These are phyloP conservation scores for Spiraea crenata DNA, from an alignment of 331 rosid species.

Conservation along the genomic window DNA sequence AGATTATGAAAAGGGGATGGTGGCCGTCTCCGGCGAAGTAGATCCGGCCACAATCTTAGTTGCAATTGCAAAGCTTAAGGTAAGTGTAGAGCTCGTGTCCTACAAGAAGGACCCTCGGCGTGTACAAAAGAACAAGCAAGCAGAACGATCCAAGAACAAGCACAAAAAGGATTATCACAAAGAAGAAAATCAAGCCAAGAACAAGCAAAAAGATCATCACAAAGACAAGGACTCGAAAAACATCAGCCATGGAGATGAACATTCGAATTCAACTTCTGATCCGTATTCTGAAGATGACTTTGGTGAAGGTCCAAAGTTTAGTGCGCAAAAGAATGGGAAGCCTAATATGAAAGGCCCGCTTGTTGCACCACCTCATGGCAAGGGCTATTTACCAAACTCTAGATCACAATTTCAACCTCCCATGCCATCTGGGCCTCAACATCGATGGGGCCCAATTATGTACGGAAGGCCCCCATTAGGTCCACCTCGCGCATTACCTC, in stretches of 20 bases:
- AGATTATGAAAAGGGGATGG: slow-evolving; percentile 8
- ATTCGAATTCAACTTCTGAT: neutral
- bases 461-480: neutral
- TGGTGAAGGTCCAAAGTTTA: neutral
- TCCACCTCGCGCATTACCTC: neutral
- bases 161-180: neutral
- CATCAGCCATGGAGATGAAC: neutral
- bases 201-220: neutral
- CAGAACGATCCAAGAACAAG: neutral
- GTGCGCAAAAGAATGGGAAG: neutral
- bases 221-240: neutral
- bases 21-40: neutral
- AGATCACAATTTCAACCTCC: neutral
- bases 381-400: neutral
- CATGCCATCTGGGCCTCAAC: neutral
- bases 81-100: neutral
- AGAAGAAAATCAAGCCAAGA: neutral
- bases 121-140: slow-evolving; percentile 3
- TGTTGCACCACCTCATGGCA: neutral
- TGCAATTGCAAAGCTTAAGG: slow-evolving; percentile 1
- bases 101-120: neutral
- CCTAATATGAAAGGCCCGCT: neutral
- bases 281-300: neutral
- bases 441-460: neutral
- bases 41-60: neutral